Conservation (phyloP, 805 yeast genomes). For the Pichia cephalocereana region DNA sequence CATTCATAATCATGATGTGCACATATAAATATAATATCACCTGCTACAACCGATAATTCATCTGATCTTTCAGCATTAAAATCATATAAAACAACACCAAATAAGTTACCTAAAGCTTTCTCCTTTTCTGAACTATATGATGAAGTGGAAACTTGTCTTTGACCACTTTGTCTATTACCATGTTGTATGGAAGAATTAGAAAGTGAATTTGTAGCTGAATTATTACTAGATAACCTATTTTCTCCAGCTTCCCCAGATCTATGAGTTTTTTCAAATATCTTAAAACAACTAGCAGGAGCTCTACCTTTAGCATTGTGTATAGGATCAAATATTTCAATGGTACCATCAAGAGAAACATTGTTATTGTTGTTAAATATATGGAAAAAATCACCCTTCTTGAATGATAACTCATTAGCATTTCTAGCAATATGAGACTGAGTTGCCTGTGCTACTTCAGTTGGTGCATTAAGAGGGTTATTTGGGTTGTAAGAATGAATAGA, state of each 20-base stretch:
- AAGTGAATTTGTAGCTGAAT: neutral
- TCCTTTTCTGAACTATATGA: constrained; percentile 5
- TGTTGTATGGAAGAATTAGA: neutral
- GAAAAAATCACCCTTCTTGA: constrained; percentile 79
- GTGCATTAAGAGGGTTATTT: constrained; percentile 33
- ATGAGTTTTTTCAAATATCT: constrained; percentile 55
- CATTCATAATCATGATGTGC: constrained; percentile 96
- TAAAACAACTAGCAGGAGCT: constrained; percentile 83
- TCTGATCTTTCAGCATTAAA: constrained; percentile 78
- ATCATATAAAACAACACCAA: constrained; percentile 80
- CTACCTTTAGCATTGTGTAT: constrained; percentile 66
- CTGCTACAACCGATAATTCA: constrained; percentile 75
- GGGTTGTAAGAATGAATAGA: constrained; percentile 2
- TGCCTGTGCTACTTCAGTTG: constrained; percentile 80
- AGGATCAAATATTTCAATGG: constrained; percentile 86
- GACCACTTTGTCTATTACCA: constrained; percentile 13
- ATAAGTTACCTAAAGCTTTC: constrained; percentile 33
- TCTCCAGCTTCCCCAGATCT: constrained; percentile 25
- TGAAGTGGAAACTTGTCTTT: neutral
- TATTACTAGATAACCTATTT: neutral
- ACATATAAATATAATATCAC: constrained; percentile 85
- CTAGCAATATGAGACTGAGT: constrained; percentile 68
- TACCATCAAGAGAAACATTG: constrained; percentile 16
- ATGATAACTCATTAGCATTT: constrained; percentile 71
- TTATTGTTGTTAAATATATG: constrained; percentile 60